Base-by-base conservation (phyloP, 345 rosid species). In the Eucalyptus coolabah region DNA sequence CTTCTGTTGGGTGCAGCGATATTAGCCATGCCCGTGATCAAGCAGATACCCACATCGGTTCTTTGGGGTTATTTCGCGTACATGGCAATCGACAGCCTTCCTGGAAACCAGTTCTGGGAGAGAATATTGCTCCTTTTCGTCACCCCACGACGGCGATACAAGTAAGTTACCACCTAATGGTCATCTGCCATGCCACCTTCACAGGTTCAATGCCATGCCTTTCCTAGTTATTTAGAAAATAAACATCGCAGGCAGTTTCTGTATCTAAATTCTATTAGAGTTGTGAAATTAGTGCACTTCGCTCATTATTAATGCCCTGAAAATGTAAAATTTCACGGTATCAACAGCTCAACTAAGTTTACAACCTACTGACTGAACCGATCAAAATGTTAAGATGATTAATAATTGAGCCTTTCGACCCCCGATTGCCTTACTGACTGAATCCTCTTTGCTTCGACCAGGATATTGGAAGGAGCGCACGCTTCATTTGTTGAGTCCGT, bases 401-500 rank as follows among this genome's bases (percentile, higher is more conserved):
- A 77, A 40, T 77, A 37, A 37, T 6, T 19, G 83, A 77, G 28
- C 28, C 5, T 37, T 72, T 72, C 7, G 7, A 17, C 40, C 45
- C 14, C 45, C 5, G 3, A 37, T 37, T 77, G 83, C 28, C 45
- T 77, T 44, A 21, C 47, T 77, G 47, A 37, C 83, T 28, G 50
- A 80, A 37, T 44, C 67, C 12, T 47, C 49, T 53, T 12, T 42
- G 15, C 50, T 23, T 82, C 50, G 34, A 26, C 88, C 93, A 95
- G 97, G 94, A 91, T 96, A 65, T 80, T 92, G 90, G 92, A 94
- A 93, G 92, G 91, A 34, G 88, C 90, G 21, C 96, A 95, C 34
- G 95, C 93, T 86, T 95, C 96, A 2, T 95, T 88, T 44, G 86
- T 90, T 50, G 93, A 92, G 87, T 86, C 88, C 3, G 93, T 93